A percentile compares a stretch with the other conserved stretches of the same genome.
phyloP scores from a whole-genome alignment of 1,284 basidiomycete species.

The Pholiota adiposa region DNA sequence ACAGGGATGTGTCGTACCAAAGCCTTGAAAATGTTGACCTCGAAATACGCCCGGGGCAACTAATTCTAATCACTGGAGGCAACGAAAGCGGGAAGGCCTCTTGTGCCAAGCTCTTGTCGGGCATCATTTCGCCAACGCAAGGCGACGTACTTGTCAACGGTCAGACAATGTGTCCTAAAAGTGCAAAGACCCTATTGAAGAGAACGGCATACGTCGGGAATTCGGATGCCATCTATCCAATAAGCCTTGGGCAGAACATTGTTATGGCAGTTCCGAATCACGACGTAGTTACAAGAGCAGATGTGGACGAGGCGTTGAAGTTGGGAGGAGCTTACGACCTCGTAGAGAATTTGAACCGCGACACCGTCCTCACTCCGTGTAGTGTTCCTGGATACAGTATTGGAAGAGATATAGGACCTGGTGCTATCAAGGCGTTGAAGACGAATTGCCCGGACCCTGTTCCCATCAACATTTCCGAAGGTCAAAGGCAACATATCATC shows the following conservation, averaged over 20 bases:
- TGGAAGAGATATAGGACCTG: constrained; percentile 23
- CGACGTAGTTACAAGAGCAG: constrained; percentile 11
- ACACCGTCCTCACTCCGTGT: constrained; percentile 40
- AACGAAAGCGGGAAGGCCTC: constrained; percentile 57
- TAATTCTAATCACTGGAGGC: constrained; percentile 50
- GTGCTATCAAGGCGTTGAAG: constrained; percentile 27
- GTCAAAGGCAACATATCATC: constrained; percentile 48
- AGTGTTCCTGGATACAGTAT: constrained; percentile 28
- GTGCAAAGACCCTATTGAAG: constrained; percentile 33
- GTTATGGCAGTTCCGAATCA: constrained; percentile 31
- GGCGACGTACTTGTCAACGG: constrained; percentile 47
- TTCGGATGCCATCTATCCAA: constrained; percentile 44
- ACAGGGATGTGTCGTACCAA: constrained; percentile 43
- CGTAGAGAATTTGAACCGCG: constrained; percentile 36
- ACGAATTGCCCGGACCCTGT: constrained; percentile 16
- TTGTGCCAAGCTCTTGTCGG: constrained; percentile 47
- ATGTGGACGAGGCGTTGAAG: constrained; percentile 37
- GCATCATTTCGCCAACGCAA: constrained; percentile 39
- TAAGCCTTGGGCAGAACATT: constrained; percentile 47
- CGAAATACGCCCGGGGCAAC: constrained; percentile 44
- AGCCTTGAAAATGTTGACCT: constrained; percentile 43
- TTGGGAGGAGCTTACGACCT: constrained; percentile 40
- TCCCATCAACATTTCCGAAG: constrained; percentile 28
- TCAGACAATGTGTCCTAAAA: constrained; percentile 29
- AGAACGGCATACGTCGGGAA: constrained; percentile 44